phyloP scores from a whole-genome alignment of 768 basidiomycete species.

The Plicaturopsis crispa region DNA sequence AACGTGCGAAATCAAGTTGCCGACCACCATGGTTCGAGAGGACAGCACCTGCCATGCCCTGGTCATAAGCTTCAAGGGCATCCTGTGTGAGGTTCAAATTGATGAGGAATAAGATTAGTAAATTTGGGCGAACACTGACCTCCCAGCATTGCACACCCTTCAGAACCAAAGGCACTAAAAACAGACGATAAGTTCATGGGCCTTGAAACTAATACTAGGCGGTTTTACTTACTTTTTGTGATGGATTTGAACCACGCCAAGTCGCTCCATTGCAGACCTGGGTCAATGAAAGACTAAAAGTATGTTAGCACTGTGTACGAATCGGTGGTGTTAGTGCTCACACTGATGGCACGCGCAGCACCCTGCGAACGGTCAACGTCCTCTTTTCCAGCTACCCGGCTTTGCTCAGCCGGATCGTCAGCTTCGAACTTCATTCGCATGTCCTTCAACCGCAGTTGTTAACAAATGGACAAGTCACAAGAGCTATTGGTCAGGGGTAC shows the following conservation, averaged over 20 bases:
- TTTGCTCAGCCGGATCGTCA: conserved; percentile 49
- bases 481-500: background rate
- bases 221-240: conserved; percentile 43
- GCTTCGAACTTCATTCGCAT: conserved; percentile 97
- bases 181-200: too few species aligned
- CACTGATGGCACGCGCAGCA: conserved; percentile 89
- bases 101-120: background rate
- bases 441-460: conserved; percentile 36
- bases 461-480: background rate
- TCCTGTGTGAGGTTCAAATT: conserved; percentile 35
- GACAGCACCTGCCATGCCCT: conserved; percentile 50
- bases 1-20: conserved; percentile 60
- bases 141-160: conserved; percentile 91
- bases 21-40: conserved; percentile 55
- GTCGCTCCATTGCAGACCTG: conserved; percentile 80
- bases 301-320: background rate
- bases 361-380: conserved; percentile 81
- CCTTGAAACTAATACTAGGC: conserved; percentile 15
- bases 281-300: conserved; percentile 89
- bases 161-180: conserved; percentile 79
- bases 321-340: conserved; percentile 22
- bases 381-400: conserved; percentile 39
- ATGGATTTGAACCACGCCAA: conserved; percentile 76
- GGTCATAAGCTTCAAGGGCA: conserved; percentile 77
- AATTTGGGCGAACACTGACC: conserved; percentile 21